These are phyloP conservation scores for Dryas drummondii DNA, from an alignment of 306 rosid species.

Conservation along the genomic window DNA sequence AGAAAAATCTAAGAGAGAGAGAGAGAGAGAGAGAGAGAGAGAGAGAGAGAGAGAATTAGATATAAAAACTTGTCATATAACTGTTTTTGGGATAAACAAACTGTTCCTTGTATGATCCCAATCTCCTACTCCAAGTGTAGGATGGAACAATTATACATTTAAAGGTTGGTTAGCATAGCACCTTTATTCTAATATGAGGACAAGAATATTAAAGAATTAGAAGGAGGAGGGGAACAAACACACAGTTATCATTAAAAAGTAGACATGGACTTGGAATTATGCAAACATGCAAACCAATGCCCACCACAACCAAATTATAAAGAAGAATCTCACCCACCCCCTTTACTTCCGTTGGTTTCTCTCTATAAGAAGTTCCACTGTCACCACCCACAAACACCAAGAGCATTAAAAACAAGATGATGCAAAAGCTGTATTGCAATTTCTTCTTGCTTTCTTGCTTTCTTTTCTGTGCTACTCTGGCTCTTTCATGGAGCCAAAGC, in stretches of 20 bases:
- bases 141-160: neutral
- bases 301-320: conserved; percentile 19
- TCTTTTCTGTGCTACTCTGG: conserved; percentile 11
- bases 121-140: neutral
- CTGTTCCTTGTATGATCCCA: conserved; percentile 8
- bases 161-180: neutral
- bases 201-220: neutral
- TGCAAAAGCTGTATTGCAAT: conserved; percentile 19
- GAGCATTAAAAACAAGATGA: neutral
- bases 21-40: neutral
- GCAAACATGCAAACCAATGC: conserved; percentile 30
- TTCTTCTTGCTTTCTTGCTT: conserved; percentile 22
- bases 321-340: conserved; percentile 21
- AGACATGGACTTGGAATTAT: conserved; percentile 25
- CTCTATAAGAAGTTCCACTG: conserved; percentile 20
- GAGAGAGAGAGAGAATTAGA: neutral
- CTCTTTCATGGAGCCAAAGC: conserved; percentile 37
- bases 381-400: neutral
- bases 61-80: conserved; percentile 2
- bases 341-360: neutral
- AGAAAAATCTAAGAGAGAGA: neutral
- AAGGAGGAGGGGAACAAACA: neutral
- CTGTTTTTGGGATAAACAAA: neutral
- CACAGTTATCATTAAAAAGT: conserved; percentile 26
- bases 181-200: neutral